These are phyloP conservation scores for Hymenoscyphus albidus DNA, from an alignment of 2,329 filamentous ascomycete species.

Conservation along the genomic window DNA sequence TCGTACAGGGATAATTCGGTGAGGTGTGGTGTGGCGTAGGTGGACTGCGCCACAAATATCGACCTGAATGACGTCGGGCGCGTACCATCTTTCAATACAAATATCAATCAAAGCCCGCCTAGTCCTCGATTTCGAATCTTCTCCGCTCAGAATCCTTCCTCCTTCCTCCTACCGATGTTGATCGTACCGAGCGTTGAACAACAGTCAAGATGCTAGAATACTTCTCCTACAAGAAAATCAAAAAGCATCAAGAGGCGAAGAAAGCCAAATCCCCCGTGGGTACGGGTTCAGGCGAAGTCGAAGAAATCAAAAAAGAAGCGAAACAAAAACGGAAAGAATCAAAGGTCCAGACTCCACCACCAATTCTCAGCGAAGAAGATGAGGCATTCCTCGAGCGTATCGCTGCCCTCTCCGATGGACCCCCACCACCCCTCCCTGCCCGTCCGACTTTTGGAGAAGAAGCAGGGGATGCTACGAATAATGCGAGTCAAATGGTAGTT, in stretches of 20 bases:
- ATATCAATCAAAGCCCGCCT: not conserved
- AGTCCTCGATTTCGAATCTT: not conserved
- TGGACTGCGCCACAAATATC: too few relatives aligned
- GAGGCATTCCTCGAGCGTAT: constrained; percentile 56
- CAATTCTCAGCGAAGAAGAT: constrained; percentile 53
- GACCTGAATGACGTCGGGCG: too few relatives aligned
- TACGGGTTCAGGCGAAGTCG: too few relatives aligned
- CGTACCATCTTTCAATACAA: not conserved
- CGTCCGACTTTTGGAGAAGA: constrained; percentile 24
- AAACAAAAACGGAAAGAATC: constrained; percentile 40
- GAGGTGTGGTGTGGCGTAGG: not conserved
- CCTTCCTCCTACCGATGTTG: not conserved
- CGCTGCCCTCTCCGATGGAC: constrained; percentile 43
- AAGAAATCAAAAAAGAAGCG: constrained; percentile 30
- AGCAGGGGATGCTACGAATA: constrained; percentile 28
- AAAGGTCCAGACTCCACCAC: constrained; percentile 28
- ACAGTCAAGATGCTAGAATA: constrained; percentile 55
- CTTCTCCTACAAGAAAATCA: constrained; percentile 58
- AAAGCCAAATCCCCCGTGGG: constrained; percentile 18
- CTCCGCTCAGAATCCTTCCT: not conserved
- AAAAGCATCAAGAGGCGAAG: constrained; percentile 55
- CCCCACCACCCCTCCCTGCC: constrained; percentile 50
- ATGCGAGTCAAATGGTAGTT: constrained; percentile 39
- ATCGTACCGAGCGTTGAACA: not conserved
- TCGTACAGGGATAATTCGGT: not conserved